Conservation (phyloP, 2,329 filamentous ascomycete species). For the Fusarium illudens region DNA sequence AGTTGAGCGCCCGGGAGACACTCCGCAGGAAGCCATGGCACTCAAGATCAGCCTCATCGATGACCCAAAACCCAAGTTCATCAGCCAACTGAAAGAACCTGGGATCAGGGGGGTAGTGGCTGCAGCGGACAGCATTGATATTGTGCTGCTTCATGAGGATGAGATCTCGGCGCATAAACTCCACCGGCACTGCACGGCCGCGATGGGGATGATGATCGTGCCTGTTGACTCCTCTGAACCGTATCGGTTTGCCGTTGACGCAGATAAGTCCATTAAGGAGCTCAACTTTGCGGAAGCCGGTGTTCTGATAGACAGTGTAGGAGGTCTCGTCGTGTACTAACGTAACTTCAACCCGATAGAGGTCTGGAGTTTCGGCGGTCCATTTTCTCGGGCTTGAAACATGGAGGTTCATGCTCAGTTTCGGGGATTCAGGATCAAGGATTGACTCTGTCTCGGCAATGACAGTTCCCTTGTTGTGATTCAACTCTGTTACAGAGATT, state of each 20-base stretch:
- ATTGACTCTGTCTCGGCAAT: not conserved
- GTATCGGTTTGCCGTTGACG: not conserved
- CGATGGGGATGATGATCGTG: constrained; percentile 3
- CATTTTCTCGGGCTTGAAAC: not conserved
- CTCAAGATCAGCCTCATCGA: constrained; percentile 65
- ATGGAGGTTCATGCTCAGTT: not conserved
- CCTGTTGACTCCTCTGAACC: not conserved
- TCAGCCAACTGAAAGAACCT: constrained; percentile 68
- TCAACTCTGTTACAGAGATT: not conserved
- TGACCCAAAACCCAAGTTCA: constrained; percentile 69
- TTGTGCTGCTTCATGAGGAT: constrained; percentile 73
- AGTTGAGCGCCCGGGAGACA: not conserved
- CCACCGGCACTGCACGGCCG: not conserved
- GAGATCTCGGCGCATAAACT: constrained; percentile 55
- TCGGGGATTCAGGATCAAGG: not conserved
- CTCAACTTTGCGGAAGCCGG: not conserved
- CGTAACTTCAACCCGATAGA: not conserved
- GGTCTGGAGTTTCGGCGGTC: not conserved
- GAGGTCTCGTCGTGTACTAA: not conserved
- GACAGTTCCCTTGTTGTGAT: not conserved
- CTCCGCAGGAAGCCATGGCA: constrained; percentile 58
- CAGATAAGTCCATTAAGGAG: not conserved
- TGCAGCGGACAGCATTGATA: constrained; percentile 74
- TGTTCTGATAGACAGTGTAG: not conserved
- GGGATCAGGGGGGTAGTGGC: constrained; percentile 70